These are phyloP conservation scores for Coemansia sp. DNA, from an alignment of 371 early-diverging fungal genomes.

Conservation along the genomic window DNA sequence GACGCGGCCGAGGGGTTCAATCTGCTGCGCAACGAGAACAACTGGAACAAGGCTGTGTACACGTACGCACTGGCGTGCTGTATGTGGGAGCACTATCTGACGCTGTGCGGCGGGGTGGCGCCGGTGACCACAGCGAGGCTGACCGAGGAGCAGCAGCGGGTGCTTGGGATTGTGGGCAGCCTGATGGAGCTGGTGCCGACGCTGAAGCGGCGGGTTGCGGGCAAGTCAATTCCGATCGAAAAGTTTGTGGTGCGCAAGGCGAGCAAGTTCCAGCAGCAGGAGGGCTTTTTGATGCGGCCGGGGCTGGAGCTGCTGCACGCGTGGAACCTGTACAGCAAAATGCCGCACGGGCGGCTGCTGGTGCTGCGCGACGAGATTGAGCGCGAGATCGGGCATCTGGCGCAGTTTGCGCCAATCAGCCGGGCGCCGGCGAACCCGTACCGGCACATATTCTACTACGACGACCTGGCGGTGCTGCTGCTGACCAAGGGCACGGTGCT, in stretches of 20 bases:
- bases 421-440: slow-evolving; percentile 24
- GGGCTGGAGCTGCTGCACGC: slow-evolving; percentile 69
- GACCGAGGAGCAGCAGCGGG: slow-evolving; percentile 6
- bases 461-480: slow-evolving; percentile 68
- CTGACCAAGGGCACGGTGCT: slow-evolving; percentile 59
- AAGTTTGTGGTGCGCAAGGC: slow-evolving; percentile 77
- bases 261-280: slow-evolving; percentile 64
- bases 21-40: slow-evolving; percentile 63
- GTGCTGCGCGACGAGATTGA: slow-evolving; percentile 55
- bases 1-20: slow-evolving; percentile 58
- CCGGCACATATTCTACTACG: slow-evolving; percentile 57
- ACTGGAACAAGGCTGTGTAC: slow-evolving; percentile 78
- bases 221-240: slow-evolving; percentile 76
- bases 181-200: slow-evolving; percentile 62
- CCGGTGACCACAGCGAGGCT: background rate
- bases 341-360: slow-evolving; percentile 54
- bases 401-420: slow-evolving; percentile 15
- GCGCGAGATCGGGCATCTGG: slow-evolving; percentile 45
- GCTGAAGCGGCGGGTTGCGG: slow-evolving; percentile 70
- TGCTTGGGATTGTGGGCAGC: slow-evolving; percentile 10
- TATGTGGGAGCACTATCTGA: slow-evolving; percentile 53
- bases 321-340: slow-evolving; percentile 62
- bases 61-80: slow-evolving; percentile 62
- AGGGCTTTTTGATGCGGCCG: slow-evolving; percentile 61
- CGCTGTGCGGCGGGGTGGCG: slow-evolving; percentile 20